phyloP scores from a whole-genome alignment of 768 basidiomycete species.

The Mrakia blollopis region DNA sequence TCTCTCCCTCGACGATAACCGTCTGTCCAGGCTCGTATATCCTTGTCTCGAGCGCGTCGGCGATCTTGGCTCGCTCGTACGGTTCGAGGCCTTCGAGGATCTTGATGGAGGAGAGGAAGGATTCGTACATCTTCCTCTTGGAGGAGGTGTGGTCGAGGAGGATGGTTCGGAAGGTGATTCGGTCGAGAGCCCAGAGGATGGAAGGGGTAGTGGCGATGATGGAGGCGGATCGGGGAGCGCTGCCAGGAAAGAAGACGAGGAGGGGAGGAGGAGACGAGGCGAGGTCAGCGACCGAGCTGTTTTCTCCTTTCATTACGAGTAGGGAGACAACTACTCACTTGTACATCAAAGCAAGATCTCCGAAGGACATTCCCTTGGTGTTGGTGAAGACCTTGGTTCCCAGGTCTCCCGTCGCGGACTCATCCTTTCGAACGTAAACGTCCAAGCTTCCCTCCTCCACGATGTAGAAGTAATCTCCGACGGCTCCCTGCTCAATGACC shows the following conservation, averaged over 20 bases:
- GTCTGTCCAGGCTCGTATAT: conserved; percentile 76
- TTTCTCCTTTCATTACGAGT: background rate
- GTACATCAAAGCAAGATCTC: conserved; percentile 97
- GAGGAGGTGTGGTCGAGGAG: conserved; percentile 87
- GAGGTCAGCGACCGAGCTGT: background rate
- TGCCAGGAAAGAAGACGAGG: conserved; percentile 20
- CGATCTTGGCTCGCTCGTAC: conserved; percentile 91
- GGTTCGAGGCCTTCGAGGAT: conserved; percentile 79
- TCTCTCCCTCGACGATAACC: conserved; percentile 87
- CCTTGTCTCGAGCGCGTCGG: conserved; percentile 83
- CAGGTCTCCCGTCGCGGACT: background rate
- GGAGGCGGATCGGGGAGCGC: conserved; percentile 86
- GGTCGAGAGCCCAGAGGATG: conserved; percentile 90
- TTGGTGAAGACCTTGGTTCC: conserved; percentile 74
- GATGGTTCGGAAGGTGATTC: conserved; percentile 97
- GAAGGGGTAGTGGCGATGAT: conserved; percentile 77
- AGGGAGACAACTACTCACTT: conserved; percentile 48
- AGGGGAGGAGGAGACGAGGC: background rate
- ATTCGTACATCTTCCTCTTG: conserved; percentile 91
- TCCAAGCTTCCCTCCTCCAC: conserved; percentile 83
- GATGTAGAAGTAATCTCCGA: conserved; percentile 95
- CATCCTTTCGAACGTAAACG: conserved; percentile 55
- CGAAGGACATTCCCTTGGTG: conserved; percentile 79
- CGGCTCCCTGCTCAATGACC: conserved; percentile 95
- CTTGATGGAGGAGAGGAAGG: conserved; percentile 84